phyloP scores from a whole-genome alignment of 352 stramenopile genomes.

The Phytopythium oedochilum region DNA sequence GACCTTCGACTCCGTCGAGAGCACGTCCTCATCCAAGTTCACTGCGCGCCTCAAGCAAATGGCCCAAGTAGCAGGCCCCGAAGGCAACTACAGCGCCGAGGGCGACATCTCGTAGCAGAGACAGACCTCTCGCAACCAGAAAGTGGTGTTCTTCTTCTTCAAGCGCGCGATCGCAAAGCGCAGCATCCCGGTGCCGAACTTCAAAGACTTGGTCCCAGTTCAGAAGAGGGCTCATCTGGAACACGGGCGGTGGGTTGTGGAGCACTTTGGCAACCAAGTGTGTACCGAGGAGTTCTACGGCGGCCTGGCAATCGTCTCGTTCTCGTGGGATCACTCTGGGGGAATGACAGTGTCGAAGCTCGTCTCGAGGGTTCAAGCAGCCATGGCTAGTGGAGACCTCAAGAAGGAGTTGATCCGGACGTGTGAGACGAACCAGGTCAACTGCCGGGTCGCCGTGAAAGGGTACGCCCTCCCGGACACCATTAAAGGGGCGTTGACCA shows the following conservation, averaged over 20 bases:
- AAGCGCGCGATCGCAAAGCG: background rate
- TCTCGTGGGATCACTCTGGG: too few relatives aligned
- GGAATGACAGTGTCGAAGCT: too few relatives aligned
- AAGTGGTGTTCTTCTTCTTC: background rate
- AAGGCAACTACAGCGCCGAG: background rate
- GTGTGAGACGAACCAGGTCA: background rate
- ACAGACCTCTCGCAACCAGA: background rate
- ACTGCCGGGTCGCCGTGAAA: background rate
- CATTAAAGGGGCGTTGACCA: background rate
- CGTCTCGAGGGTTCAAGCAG: background rate
- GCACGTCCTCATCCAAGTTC: background rate
- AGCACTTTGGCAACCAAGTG: background rate
- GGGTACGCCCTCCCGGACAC: background rate
- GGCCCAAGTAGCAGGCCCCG: too few relatives aligned
- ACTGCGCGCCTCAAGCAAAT: too few relatives aligned
- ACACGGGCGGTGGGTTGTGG: background rate
- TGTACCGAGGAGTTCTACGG: background rate
- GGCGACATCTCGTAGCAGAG: background rate
- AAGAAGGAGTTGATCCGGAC: background rate
- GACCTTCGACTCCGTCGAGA: background rate
- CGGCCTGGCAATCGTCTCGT: background rate
- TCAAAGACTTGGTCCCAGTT: background rate
- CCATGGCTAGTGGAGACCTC: background rate
- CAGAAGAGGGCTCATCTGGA: background rate
- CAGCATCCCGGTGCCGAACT: background rate